Percentiles rank a stretch among this genome's conserved stretches.
Evolutionary conservation across 176 grass and related monocot genomes (phyloP).

Genomic region (Zea mays): Zm-B73-REFERENCE-NAM-5.0 NC_050100.1:19511001-19511500

Average conservation of each 20-base stretch:
- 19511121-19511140: constrained; percentile 5
- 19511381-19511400: constrained; percentile 51
- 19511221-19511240: constrained; percentile 42
- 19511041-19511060: constrained; percentile 90
- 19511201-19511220: constrained; percentile 72
- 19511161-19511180: constrained; percentile 54
- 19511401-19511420: constrained; percentile 77
- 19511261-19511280: constrained; percentile 46
- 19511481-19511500: constrained; percentile 38
- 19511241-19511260: constrained; percentile 42
- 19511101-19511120: constrained; percentile 62
- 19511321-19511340: constrained; percentile 18
- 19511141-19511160: constrained; percentile 10
- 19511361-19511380: constrained; percentile 44
- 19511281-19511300: constrained; percentile 10
- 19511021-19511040: constrained; percentile 97
- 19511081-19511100: constrained; percentile 94
- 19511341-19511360: constrained; percentile 31
- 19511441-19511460: constrained; percentile 56
- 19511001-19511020: constrained; percentile 52
- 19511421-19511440: constrained; percentile 43
- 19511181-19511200: constrained; percentile 58
- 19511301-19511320: constrained; percentile 44
- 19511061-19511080: constrained; percentile 85
- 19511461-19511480: constrained; percentile 75